Evolutionary conservation across 805 yeast genomes (phyloP).

Genomic region (Ogataea zsoltii): DNA sequence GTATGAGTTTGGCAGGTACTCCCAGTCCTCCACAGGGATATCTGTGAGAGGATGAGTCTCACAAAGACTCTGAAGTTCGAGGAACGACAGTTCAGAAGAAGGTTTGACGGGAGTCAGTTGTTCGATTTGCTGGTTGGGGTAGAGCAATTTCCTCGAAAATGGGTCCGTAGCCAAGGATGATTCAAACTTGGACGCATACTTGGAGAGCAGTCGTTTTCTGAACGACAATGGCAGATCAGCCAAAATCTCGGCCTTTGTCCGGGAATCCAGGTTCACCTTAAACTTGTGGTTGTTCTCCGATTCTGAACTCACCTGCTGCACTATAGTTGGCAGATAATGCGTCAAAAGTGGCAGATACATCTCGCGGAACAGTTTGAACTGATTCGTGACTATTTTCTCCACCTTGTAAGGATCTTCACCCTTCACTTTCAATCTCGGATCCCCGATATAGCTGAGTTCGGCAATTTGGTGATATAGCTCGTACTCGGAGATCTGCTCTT

Average conservation of each 20-base stretch:
- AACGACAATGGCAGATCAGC: conserved; percentile 55
- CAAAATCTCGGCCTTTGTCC: conserved; percentile 40
- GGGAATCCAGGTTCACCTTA: conserved; percentile 34
- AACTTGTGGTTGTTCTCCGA: conserved; percentile 22
- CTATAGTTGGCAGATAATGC: conserved; percentile 38
- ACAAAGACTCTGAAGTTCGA: conserved; percentile 25
- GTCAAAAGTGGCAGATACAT: conserved; percentile 70
- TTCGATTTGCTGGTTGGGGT: conserved; percentile 7
- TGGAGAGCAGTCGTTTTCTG: conserved; percentile 39
- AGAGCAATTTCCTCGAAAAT: conserved; percentile 30
- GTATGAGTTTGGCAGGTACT: conserved; percentile 29
- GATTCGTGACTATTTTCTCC: conserved; percentile 78
- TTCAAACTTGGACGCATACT: conserved; percentile 22
- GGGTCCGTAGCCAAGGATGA: conserved; percentile 32
- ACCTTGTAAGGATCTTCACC: conserved; percentile 94
- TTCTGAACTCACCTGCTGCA: conserved; percentile 24
- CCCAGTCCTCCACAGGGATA: conserved; percentile 36
- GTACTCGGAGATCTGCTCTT: conserved; percentile 32
- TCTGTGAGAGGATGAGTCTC: conserved; percentile 16
- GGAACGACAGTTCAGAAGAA: conserved; percentile 23
- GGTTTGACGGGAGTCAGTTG: conserved; percentile 16
- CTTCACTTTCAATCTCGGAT: conserved; percentile 77
- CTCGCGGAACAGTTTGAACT: conserved; percentile 62
- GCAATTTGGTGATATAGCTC: conserved; percentile 78
- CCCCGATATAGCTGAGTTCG: conserved; percentile 83